Evolutionary conservation across 345 rosid genomes (phyloP).

Genomic region (Schrenkiella parvula): DNA sequence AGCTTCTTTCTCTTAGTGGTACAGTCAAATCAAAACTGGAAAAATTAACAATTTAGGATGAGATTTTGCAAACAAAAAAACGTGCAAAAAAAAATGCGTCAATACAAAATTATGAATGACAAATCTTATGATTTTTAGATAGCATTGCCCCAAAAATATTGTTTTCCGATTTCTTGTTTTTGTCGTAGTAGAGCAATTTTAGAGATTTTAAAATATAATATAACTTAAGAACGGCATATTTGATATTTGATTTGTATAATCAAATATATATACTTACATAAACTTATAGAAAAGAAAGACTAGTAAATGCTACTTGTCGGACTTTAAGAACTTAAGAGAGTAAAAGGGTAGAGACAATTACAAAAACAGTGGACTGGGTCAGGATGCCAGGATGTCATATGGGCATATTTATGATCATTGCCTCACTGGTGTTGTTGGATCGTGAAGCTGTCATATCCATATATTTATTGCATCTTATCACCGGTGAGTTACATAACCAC

Average conservation of each 20-base stretch:
- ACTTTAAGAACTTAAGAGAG: background rate
- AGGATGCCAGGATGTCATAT: slow-evolving; percentile 13
- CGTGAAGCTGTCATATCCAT: slow-evolving; percentile 9
- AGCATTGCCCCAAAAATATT: background rate
- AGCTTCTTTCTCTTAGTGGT: background rate
- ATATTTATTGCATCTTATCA: slow-evolving; percentile 18
- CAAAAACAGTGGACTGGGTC: background rate
- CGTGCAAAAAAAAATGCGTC: background rate
- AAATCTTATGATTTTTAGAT: background rate
- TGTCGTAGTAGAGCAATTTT: too few species aligned
- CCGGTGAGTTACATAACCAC: background rate
- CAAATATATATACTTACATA: background rate
- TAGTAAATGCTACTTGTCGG: background rate
- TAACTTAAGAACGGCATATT: background rate
- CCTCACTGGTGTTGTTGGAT: background rate
- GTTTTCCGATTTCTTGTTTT: background rate
- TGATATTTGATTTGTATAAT: background rate
- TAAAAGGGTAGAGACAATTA: slow-evolving; percentile 17
- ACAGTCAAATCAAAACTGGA: background rate
- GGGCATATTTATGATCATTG: slow-evolving; percentile 9
- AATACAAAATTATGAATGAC: background rate
- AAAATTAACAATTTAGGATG: background rate
- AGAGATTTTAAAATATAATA: too few species aligned
- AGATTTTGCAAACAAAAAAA: background rate
- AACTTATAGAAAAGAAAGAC: background rate